Evolutionary conservation across 768 basidiomycete genomes (phyloP), one percentile per base, ranked within the genome.

Genomic region (Tulasnella sp.): DNA sequence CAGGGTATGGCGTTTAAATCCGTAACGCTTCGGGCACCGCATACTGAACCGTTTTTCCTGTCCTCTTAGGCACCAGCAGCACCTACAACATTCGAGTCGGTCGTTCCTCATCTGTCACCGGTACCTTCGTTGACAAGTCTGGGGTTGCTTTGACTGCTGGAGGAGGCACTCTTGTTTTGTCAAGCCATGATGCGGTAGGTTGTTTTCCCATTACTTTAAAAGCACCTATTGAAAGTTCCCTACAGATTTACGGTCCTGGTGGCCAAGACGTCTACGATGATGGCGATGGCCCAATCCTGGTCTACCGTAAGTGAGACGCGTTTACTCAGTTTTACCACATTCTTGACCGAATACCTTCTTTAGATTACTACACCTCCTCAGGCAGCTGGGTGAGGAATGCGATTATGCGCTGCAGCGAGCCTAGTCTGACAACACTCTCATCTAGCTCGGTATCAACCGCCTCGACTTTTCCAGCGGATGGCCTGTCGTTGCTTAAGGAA

Each of bases 71-170:
- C 26, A 57, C 55, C 9, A 84, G 83, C 15, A 88, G 88, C 82
- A 90, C 89, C 0, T 90, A 90, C 81, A 90, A 89, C 78, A 90
- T 90, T 77, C 86, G 88, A 10, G 89, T 90, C 40, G 88, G 88
- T 29, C 85, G 89, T 39, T 86, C 88, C 5, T 15, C 48, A 46
- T 48, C 73, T 88, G 81, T 85, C 18, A 84, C 82, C 13, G 88
- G 88, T 6, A 83, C 85, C 0, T 90, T 84, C 79, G 86, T 87
- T 61, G 89, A 90, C 80, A 73, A 85, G 79, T 78, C 83, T 40
- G 88, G 88, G 75, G 86, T 88, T n/a, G 81, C 85, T 11, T 81
- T 89, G 51, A 84, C 84, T 32, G 80, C 83, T 13, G 89, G 89
- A 69, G 88, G 89, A 70, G 89, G 89, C 55, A 88, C 88, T 37